Conservation (phyloP, 73 alveolate species). For the Tetrahymena malaccensis region DNA sequence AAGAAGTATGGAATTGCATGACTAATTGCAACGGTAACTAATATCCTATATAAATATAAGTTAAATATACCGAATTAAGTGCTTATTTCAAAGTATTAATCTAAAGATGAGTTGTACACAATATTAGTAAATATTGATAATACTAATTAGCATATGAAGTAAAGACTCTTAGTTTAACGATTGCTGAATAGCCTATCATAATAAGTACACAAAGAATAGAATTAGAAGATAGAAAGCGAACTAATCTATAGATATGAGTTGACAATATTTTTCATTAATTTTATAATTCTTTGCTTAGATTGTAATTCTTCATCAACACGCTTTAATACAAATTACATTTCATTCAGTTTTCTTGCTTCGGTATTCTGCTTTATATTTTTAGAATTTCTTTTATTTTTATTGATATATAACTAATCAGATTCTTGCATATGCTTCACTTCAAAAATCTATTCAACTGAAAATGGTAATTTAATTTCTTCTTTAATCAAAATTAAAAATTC, state of each 20-base stretch:
- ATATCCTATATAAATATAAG: neutral
- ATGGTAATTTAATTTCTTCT: neutral
- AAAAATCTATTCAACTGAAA: too few species aligned
- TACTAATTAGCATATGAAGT: neutral
- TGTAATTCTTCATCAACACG: neutral
- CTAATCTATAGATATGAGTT: neutral
- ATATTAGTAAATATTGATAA: neutral
- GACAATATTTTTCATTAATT: neutral
- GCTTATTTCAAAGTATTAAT: neutral
- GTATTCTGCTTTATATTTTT: neutral
- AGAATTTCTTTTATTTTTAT: neutral
- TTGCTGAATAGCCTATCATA: neutral
- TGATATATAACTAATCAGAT: too few species aligned
- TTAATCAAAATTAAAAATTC: neutral
- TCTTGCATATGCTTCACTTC: neutral
- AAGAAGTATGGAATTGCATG: neutral
- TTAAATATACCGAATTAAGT: neutral
- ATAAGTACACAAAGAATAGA: neutral
- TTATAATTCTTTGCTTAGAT: neutral
- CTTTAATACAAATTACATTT: neutral
- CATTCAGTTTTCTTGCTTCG: neutral
- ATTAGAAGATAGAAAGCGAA: neutral
- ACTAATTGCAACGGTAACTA: neutral
- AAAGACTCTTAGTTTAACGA: neutral
- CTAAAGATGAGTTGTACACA: neutral